A percentile compares a stretch with the other conserved stretches of the same genome.
These are phyloP conservation scores for Trichophaea hybrida DNA, from an alignment of 2,329 filamentous ascomycete genomes.

Conservation along the genomic window DNA sequence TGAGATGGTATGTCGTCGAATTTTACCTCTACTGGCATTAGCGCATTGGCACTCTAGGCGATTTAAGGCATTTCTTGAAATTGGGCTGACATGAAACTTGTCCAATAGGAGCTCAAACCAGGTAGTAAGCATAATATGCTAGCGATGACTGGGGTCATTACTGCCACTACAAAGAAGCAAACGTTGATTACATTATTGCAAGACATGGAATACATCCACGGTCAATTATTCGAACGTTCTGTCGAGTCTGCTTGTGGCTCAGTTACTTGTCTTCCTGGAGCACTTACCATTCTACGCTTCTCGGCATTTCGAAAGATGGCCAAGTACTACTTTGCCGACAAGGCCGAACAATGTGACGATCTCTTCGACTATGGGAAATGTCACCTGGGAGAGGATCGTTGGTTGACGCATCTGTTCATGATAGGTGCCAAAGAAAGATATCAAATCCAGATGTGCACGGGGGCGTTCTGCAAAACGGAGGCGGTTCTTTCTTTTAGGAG, in stretches of 20 bases:
- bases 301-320: slow-evolving; percentile 94
- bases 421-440: slow-evolving; percentile 84
- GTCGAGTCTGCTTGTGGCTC: slow-evolving; percentile 89
- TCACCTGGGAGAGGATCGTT: slow-evolving; percentile 87
- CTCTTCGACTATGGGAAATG: slow-evolving; percentile 94
- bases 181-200: slow-evolving; percentile 83
- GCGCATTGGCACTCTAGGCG: neutral
- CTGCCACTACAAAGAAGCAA: slow-evolving; percentile 77
- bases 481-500: slow-evolving; percentile 77
- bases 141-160: slow-evolving; percentile 95
- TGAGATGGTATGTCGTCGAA: slow-evolving; percentile 50
- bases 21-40: neutral
- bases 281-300: slow-evolving; percentile 88
- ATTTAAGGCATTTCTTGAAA: neutral
- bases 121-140: slow-evolving; percentile 86
- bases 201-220: slow-evolving; percentile 97
- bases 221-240: slow-evolving; percentile 86
- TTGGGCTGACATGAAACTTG: slow-evolving; percentile 10
- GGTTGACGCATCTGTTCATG: slow-evolving; percentile 98
- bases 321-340: slow-evolving; percentile 96
- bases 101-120: slow-evolving; percentile 58
- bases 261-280: slow-evolving; percentile 87
- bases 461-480: slow-evolving; percentile 96
- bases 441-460: slow-evolving; percentile 95
- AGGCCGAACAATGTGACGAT: slow-evolving; percentile 87